Conservation (phyloP, 345 rosid species). For the Abelmoschus esculentus region DNA sequence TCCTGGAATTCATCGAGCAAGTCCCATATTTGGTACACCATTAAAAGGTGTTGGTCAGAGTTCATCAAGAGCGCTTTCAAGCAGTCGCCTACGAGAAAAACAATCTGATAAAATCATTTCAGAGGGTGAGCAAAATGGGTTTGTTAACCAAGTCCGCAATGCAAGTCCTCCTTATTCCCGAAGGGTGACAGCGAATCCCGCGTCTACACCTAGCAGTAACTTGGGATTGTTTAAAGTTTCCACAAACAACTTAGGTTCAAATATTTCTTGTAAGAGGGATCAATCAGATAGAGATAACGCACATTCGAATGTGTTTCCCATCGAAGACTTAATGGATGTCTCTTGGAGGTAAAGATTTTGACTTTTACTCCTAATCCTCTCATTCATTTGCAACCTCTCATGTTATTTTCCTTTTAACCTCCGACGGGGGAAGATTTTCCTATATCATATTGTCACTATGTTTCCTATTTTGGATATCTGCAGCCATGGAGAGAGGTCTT, state of each 20-base stretch:
- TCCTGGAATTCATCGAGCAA: constrained; percentile 18
- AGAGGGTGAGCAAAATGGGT: constrained; percentile 47
- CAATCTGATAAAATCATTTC: constrained; percentile 28
- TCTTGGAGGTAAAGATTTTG: constrained; percentile 43
- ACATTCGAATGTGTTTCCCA: constrained; percentile 24
- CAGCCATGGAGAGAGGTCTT: constrained; percentile 34
- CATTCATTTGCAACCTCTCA: not conserved
- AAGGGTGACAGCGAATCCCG: constrained; percentile 28
- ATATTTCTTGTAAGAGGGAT: constrained; percentile 34
- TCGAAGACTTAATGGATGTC: constrained; percentile 44
- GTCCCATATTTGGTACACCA: constrained; percentile 26
- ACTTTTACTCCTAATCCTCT: not conserved
- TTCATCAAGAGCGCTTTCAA: constrained; percentile 23
- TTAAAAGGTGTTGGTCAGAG: constrained; percentile 29
- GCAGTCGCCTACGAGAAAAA: constrained; percentile 25
- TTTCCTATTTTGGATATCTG: constrained; percentile 2
- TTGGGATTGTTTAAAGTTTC: constrained; percentile 29
- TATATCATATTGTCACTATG: not conserved
- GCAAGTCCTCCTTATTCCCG: constrained; percentile 32
- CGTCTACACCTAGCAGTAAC: constrained; percentile 29
- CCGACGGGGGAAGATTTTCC: no score
- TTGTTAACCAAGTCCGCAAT: constrained; percentile 23
- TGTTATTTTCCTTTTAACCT: not conserved
- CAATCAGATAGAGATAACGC: constrained; percentile 29
- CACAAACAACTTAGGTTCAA: constrained; percentile 21